Base-by-base conservation (phyloP, 2,329 filamentous ascomycete species). In the Fusarium falciforme region DNA sequence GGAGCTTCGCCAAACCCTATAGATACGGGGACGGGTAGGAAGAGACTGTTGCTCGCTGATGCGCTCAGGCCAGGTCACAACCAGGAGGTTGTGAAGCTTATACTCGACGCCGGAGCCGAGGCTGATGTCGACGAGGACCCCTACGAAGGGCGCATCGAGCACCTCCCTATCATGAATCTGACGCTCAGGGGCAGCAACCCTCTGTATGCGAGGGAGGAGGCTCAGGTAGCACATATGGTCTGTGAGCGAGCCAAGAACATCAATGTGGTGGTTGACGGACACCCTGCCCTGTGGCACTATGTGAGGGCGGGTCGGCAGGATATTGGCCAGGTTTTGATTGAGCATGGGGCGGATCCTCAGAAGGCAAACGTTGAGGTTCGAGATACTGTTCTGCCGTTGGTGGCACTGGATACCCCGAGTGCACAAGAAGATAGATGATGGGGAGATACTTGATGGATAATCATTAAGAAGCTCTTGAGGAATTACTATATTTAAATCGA, bases 1-100 rank as follows among this genome's bases (percentile, higher is more conserved):
- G 73, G 73, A 54, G 73, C 72, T 49, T 75, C 72, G 5, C 73
- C 72, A 16, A 73, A 73, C 22, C 73, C 73, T 17, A 47, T 66
- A 20, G 40, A 59, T 11, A 61, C 12, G 17, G 4, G 11, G 12
- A 68, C 63, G 7, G 67, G 64, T 1, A 17, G 27, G 25, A 75
- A 60, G 64, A 66, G 59, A 31, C 60, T 75, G 25, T 35, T 75
- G 14, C 64, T 75, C 31, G 33, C 25, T 22, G 61, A 67, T 64
- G 70, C 72, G 6, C 54, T 75, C 14, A 49, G 31, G 35, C 40
- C 40, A 10, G 61, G 42, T 25, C 31, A 61, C 6, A 73, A 73
- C 27, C 35, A 47, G 11, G 6, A 54, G 6, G 40, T 75, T 35
- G 44, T 71, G 12, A 47, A 59, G 6, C 52, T 68, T 5, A 35